Evolutionary conservation across 2,329 filamentous ascomycete genomes (phyloP).

Genomic region (Chaetomiaceae sp.): DNA sequence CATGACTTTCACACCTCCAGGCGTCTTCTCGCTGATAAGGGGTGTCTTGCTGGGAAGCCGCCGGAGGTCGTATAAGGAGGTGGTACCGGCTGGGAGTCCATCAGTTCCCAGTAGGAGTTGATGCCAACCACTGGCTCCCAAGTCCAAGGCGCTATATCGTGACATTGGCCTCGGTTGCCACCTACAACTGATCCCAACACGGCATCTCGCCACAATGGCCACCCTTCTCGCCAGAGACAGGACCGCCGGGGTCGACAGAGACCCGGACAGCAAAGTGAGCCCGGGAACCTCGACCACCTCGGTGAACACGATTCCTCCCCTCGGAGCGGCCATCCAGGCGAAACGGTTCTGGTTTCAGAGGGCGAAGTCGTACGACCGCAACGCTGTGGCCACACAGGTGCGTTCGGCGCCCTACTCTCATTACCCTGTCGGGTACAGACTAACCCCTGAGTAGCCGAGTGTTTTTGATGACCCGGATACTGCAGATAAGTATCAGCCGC

Average conservation of each 20-base stretch:
- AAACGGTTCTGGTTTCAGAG: conserved; percentile 32
- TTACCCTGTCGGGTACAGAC: neutral
- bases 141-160: too few species aligned
- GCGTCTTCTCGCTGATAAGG: neutral
- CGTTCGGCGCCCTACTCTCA: conserved; percentile 4
- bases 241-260: conserved; percentile 7
- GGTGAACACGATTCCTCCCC: conserved; percentile 20
- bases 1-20: conserved; percentile 10
- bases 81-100: neutral
- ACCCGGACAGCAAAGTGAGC: conserved; percentile 11
- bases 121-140: too few species aligned
- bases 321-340: conserved; percentile 27
- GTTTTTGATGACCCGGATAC: conserved; percentile 36
- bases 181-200: neutral
- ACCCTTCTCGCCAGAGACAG: conserved; percentile 22
- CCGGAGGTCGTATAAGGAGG: neutral
- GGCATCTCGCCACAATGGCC: conserved; percentile 18
- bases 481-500: conserved; percentile 32
- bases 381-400: conserved; percentile 35
- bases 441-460: conserved; percentile 17
- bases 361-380: conserved; percentile 23
- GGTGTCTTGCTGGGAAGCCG: neutral
- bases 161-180: neutral
- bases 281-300: conserved; percentile 15
- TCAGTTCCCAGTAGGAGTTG: neutral